A percentile compares a stretch with the other conserved stretches of the same genome.
Evolutionary conservation across 805 yeast species (phyloP).

Genomic region (Saccharomycopsis javanensis): DNA sequence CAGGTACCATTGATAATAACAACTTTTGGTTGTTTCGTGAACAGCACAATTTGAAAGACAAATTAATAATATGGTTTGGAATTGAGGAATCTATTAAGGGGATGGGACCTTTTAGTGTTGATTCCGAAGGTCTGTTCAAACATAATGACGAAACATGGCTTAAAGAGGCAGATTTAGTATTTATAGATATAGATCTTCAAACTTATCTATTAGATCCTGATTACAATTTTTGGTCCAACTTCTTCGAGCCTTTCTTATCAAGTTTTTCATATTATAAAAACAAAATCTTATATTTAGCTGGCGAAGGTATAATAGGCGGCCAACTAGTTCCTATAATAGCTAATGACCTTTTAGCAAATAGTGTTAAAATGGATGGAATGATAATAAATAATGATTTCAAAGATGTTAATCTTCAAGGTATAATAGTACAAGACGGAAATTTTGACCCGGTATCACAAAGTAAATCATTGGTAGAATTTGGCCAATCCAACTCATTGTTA

Average conservation of each 20-base stretch:
- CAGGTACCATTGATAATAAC: slow-evolving; percentile 14
- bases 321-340: slow-evolving; percentile 75
- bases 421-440: slow-evolving; percentile 73
- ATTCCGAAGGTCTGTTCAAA: slow-evolving; percentile 30
- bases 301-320: slow-evolving; percentile 75
- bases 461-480: slow-evolving; percentile 54
- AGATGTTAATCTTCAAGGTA: slow-evolving; percentile 35
- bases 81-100: slow-evolving; percentile 82
- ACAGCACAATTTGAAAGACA: slow-evolving; percentile 21
- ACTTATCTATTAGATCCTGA: slow-evolving; percentile 55
- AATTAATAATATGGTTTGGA: slow-evolving; percentile 62
- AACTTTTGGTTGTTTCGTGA: slow-evolving; percentile 66
- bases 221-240: slow-evolving; percentile 28
- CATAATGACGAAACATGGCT: slow-evolving; percentile 63
- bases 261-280: slow-evolving; percentile 48
- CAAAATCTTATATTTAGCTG: slow-evolving; percentile 58
- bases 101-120: slow-evolving; percentile 60
- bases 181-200: slow-evolving; percentile 73
- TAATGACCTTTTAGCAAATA: slow-evolving; percentile 29
- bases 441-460: slow-evolving; percentile 64
- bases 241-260: slow-evolving; percentile 45
- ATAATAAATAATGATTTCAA: slow-evolving; percentile 61
- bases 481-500: slow-evolving; percentile 40
- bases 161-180: slow-evolving; percentile 51
- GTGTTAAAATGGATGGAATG: slow-evolving; percentile 39